Conservation (phyloP, 2,329 filamentous ascomycete species). For the Fusarium falciforme region DNA sequence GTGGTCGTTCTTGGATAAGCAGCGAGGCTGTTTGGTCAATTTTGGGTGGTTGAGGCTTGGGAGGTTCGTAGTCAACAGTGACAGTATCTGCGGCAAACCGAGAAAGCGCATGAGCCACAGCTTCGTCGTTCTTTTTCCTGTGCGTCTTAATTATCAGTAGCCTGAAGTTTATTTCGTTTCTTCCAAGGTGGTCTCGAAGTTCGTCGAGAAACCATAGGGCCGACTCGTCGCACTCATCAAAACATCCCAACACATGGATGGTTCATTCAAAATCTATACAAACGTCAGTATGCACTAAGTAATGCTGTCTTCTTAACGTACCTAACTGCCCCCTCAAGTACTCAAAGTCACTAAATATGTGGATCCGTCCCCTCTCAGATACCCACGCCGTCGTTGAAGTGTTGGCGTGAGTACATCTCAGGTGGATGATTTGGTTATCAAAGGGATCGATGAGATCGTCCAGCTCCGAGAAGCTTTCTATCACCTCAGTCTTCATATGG, state of each 20-base stretch:
- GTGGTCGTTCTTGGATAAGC: background rate
- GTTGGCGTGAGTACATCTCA: background rate
- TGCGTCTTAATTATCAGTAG: background rate
- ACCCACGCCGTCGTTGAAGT: background rate
- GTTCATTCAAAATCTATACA: background rate
- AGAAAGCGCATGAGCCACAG: background rate
- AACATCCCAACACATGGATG: slow-evolving; percentile 4
- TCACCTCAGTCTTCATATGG: background rate
- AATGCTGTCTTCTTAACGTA: background rate
- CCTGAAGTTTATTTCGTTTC: background rate
- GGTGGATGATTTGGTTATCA: background rate
- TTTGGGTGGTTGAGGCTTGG: background rate
- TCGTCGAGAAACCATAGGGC: slow-evolving; percentile 3
- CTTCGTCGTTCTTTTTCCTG: background rate
- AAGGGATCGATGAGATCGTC: background rate
- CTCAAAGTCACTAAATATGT: background rate
- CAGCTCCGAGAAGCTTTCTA: background rate
- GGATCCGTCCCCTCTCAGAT: background rate
- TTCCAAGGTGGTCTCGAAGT: background rate
- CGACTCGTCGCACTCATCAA: slow-evolving; percentile 12
- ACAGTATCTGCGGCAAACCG: background rate
- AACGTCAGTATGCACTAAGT: background rate
- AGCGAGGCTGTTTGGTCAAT: background rate
- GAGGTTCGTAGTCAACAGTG: background rate
- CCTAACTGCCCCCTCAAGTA: background rate